Evolutionary conservation across 768 basidiomycete species (phyloP).

Genomic region (Gymnopilus dilepis): DNA sequence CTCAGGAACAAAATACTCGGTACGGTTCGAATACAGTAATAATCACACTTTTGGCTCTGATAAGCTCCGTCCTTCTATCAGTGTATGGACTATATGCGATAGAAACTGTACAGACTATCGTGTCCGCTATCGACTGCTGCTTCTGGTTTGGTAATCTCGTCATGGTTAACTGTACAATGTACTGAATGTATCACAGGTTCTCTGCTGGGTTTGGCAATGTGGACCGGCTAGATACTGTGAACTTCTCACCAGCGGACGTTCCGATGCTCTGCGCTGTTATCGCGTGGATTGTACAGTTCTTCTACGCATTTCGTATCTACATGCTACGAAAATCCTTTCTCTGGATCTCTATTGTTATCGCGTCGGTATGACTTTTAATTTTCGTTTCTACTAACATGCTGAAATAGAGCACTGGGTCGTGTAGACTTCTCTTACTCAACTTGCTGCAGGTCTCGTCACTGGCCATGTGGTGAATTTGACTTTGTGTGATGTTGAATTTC

Average conservation of each 20-base stretch:
- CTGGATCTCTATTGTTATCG: conserved; percentile 13
- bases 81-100: no score
- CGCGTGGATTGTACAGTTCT: conserved; percentile 25
- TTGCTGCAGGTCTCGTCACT: conserved; percentile 6
- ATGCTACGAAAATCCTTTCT: conserved; percentile 10
- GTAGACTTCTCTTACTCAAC: conserved; percentile 16
- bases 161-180: no score
- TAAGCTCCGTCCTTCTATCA: no score
- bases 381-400: no score
- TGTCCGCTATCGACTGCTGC: no score
- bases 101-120: no score
- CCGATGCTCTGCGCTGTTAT: conserved; percentile 25
- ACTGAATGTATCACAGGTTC: conserved; percentile 15
- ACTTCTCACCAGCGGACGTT: conserved; percentile 25
- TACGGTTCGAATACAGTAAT: no score
- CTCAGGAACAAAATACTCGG: no score
- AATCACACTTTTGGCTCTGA: no score
- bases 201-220: conserved; percentile 24
- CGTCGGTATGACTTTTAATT: conserved; percentile 1
- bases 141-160: no score
- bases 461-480: neutral
- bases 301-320: conserved; percentile 27
- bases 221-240: conserved; percentile 19
- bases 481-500: neutral
- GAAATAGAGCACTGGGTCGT: neutral